Evolutionary conservation across 2,329 filamentous ascomycete species (phyloP).

Genomic region (Ceratocystis papillata): DNA sequence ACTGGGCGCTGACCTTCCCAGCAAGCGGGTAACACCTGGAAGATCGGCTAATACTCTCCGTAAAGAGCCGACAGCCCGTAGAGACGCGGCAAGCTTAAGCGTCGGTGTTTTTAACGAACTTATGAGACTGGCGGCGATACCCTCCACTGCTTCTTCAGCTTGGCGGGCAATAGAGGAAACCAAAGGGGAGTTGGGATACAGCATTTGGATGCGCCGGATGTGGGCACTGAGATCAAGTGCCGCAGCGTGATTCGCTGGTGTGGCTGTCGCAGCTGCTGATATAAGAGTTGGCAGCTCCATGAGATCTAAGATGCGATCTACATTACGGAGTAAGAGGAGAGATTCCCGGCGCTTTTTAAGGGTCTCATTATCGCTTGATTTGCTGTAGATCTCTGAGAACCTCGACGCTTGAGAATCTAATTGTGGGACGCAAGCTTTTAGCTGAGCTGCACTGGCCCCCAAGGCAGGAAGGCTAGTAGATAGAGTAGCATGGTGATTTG

Average conservation of each 20-base stretch:
- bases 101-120: slow-evolving; percentile 61
- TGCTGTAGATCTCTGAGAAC: slow-evolving; percentile 73
- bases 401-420: slow-evolving; percentile 67
- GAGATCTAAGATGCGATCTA: slow-evolving; percentile 80
- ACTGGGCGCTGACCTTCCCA: slow-evolving; percentile 12
- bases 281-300: slow-evolving; percentile 81
- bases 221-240: slow-evolving; percentile 89
- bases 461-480: slow-evolving; percentile 60
- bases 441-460: slow-evolving; percentile 50
- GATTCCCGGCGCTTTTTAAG: slow-evolving; percentile 67
- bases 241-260: slow-evolving; percentile 67
- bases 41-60: slow-evolving; percentile 70
- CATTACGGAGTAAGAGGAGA: slow-evolving; percentile 71
- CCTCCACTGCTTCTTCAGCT: slow-evolving; percentile 76
- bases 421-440: slow-evolving; percentile 62
- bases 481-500: slow-evolving; percentile 64
- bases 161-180: slow-evolving; percentile 62
- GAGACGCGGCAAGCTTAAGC: slow-evolving; percentile 78
- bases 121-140: slow-evolving; percentile 78
- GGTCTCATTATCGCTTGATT: slow-evolving; percentile 49
- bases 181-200: slow-evolving; percentile 71
- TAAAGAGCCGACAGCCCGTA: slow-evolving; percentile 85
- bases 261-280: slow-evolving; percentile 60
- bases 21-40: slow-evolving; percentile 25
- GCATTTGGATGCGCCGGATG: slow-evolving; percentile 69